phyloP scores from a whole-genome alignment of 192 early-diverging fungal genomes.

The Linnemannia hyalina region DNA sequence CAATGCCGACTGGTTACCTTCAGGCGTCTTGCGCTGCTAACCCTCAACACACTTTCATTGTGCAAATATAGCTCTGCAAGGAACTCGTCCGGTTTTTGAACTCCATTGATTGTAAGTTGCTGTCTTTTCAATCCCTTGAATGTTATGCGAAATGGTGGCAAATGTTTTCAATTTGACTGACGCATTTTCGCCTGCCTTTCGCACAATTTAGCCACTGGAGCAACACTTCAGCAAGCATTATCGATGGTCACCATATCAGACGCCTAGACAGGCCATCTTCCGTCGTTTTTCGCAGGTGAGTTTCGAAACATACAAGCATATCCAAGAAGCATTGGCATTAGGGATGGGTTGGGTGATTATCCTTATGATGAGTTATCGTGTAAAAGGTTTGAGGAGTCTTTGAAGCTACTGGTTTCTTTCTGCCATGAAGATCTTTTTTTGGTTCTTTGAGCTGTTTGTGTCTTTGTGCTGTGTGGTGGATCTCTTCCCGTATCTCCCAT shows the following conservation, averaged over 20 bases:
- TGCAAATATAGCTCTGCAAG: conserved; percentile 70
- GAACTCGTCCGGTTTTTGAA: conserved; percentile 84
- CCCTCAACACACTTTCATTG: not conserved
- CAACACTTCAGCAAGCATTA: conserved; percentile 60
- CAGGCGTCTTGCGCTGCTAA: not conserved
- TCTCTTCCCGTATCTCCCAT: not conserved
- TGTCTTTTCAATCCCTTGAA: not conserved
- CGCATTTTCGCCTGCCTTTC: not conserved
- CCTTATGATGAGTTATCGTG: conserved; percentile 48
- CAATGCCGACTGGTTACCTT: not conserved
- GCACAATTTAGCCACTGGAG: conserved; percentile 54
- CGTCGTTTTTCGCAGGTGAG: not conserved
- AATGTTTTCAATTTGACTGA: not conserved
- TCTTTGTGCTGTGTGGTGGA: not conserved
- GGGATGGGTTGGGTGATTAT: not conserved
- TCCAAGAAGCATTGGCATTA: not conserved
- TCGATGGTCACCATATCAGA: conserved; percentile 40
- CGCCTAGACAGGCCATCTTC: not conserved
- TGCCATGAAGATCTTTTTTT: not conserved
- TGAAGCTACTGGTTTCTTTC: not conserved
- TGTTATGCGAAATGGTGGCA: not conserved
- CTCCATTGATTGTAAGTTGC: conserved; percentile 79
- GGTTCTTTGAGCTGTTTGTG: not conserved
- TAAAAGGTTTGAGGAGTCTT: conserved; percentile 55
- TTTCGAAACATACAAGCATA: not conserved